These are phyloP conservation scores for Cercospora nicotianae DNA, from an alignment of 2,329 filamentous ascomycete species.

Conservation along the genomic window DNA sequence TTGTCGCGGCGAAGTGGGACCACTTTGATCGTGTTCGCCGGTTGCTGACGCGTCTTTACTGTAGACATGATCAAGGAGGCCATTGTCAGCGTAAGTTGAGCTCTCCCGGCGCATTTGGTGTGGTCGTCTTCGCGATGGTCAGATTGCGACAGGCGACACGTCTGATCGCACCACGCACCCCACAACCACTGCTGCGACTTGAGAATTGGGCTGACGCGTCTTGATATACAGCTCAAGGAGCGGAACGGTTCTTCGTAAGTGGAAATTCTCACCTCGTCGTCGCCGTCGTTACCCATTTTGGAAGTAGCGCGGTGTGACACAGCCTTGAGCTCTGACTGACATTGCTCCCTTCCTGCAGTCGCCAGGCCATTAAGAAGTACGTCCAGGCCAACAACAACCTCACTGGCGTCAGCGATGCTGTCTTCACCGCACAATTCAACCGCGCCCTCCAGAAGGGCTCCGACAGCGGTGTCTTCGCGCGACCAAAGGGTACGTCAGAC, in stretches of 20 bases:
- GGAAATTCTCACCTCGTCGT: slow-evolving; percentile 35
- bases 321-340: slow-evolving; percentile 30
- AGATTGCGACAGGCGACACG: slow-evolving; percentile 31
- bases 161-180: slow-evolving; percentile 17
- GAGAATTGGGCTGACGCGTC: slow-evolving; percentile 50
- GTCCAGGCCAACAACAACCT: slow-evolving; percentile 70
- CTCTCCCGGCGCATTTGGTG: slow-evolving; percentile 47
- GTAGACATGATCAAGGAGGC: slow-evolving; percentile 73
- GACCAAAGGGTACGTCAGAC: slow-evolving; percentile 76
- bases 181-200: slow-evolving; percentile 11
- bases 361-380: slow-evolving; percentile 74
- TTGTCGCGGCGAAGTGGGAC: slow-evolving; percentile 22
- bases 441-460: slow-evolving; percentile 78
- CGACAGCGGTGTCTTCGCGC: slow-evolving; percentile 81
- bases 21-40: slow-evolving; percentile 36
- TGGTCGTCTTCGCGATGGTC: slow-evolving; percentile 17
- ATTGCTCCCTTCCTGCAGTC: slow-evolving; percentile 48
- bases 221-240: slow-evolving; percentile 63
- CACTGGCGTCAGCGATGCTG: slow-evolving; percentile 52
- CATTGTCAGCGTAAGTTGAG: slow-evolving; percentile 67
- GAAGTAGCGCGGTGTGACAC: slow-evolving; percentile 20
- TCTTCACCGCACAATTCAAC: slow-evolving; percentile 78
- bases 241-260: slow-evolving; percentile 68
- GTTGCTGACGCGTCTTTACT: slow-evolving; percentile 53
- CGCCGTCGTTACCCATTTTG: slow-evolving; percentile 26